Conservation (phyloP, 805 yeast genomes). For the Wickerhamiella azymoides region DNA sequence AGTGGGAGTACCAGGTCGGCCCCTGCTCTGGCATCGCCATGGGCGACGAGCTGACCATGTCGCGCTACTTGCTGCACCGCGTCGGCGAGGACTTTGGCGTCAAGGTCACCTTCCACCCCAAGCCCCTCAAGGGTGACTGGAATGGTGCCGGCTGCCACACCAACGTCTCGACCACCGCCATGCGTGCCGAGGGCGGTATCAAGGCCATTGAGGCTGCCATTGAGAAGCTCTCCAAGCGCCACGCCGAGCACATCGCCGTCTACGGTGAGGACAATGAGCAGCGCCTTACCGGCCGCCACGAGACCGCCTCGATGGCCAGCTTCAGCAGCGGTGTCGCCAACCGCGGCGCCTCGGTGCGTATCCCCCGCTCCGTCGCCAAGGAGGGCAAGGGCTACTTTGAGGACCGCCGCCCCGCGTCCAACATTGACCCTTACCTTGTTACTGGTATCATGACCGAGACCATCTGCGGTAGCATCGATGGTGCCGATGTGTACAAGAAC, state of each 20-base stretch:
- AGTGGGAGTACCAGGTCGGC: slow-evolving; percentile 99
- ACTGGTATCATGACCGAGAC: slow-evolving; percentile 98
- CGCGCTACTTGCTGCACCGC: slow-evolving; percentile 83
- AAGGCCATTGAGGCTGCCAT: slow-evolving; percentile 84
- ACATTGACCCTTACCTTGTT: slow-evolving; percentile 97
- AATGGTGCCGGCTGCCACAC: slow-evolving; percentile 99
- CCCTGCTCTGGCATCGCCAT: slow-evolving; percentile 89
- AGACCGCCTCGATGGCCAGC: slow-evolving; percentile 84
- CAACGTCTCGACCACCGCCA: slow-evolving; percentile 80
- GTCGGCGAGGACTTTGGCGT: slow-evolving; percentile 98
- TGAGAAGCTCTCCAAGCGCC: slow-evolving; percentile 89
- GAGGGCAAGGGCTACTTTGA: slow-evolving; percentile 98
- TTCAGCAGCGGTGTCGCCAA: slow-evolving; percentile 98
- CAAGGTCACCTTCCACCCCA: slow-evolving; percentile 97
- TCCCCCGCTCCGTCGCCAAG: slow-evolving; percentile 96
- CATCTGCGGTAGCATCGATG: slow-evolving; percentile 84
- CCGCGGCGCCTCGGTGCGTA: slow-evolving; percentile 98
- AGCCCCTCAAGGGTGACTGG: slow-evolving; percentile 98
- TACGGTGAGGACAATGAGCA: slow-evolving; percentile 91
- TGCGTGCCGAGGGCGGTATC: slow-evolving; percentile 97
- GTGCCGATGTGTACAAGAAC: slow-evolving; percentile 60
- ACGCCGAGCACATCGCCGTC: slow-evolving; percentile 85
- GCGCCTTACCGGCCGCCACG: slow-evolving; percentile 97
- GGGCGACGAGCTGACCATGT: slow-evolving; percentile 97
- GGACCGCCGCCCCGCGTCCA: slow-evolving; percentile 99